Evolutionary conservation across 2,329 filamentous ascomycete species (phyloP), one percentile per base, ranked within the genome.

Genomic region (Fusarium avenaceum): DNA sequence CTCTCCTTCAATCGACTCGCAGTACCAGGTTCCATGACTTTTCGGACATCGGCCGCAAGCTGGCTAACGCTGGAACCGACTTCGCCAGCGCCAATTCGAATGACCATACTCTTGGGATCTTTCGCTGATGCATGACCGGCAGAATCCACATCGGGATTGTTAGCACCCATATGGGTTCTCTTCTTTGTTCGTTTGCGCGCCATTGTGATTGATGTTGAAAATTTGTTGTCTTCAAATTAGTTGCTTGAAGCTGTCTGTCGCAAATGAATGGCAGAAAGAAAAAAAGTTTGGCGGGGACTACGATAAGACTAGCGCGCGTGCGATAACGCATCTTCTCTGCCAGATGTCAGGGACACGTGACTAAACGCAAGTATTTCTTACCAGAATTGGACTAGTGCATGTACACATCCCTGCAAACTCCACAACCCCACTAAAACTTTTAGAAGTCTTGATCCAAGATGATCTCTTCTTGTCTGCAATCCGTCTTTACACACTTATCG

Each of bases 21-120:
- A 6, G 96, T 99, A 54, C 94, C 92, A 1, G 96, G 96, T 80
- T 98, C 94, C 94, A 99, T 97, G 82, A 98, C 95, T 56, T 86
- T 86, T 73, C 96, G 90, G 61, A 98, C 92, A 82, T 99, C 96
- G 72, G 92, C 90, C 22, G 95, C 94, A 72, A 99, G 84, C 81
- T 98, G 94, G 78, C 91, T 95, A 74, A 99, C 87, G 78, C 92
- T 97, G 62, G 93, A 89, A 59, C 96, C 96, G 52, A 99, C 93
- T 77, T 97, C 93, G 74, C 94, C 92, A 73, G 94, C 95, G 74
- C 96, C 96, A 75, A 97, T 94, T 72, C 96, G 92, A 80, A 99
- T 97, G 60, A 99, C 95, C 95, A 99, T 97, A 78, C 92, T 96
- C 85, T 97, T 97, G 33, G 96, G 96, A 51, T 89, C 86, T 69